phyloP scores from a whole-genome alignment of 1,284 basidiomycete species.

The Stygiomarasmius scandens region DNA sequence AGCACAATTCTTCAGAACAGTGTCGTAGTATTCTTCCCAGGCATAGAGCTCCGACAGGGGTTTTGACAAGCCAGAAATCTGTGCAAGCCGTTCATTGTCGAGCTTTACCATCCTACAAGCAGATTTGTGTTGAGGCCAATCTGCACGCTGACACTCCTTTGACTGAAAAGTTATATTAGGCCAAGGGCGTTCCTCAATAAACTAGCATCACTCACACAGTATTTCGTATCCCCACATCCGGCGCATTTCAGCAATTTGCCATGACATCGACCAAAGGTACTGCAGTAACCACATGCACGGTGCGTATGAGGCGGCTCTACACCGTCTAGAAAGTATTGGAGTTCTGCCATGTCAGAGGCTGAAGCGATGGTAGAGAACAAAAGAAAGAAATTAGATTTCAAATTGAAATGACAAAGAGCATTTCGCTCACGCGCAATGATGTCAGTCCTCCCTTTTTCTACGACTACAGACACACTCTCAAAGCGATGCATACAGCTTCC shows the following conservation, averaged over 20 bases:
- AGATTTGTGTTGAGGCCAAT: conserved; percentile 16
- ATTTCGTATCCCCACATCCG: conserved; percentile 2
- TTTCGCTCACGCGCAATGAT: too few relatives aligned
- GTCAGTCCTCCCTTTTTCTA: too few relatives aligned
- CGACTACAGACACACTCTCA: too few relatives aligned
- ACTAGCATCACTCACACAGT: conserved; percentile 14
- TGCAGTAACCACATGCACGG: conserved; percentile 7
- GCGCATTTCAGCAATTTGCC: conserved; percentile 4
- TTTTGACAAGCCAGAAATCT: conserved; percentile 3
- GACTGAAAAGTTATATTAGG: conserved; percentile 8
- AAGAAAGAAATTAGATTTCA: too few relatives aligned
- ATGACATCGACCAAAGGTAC: conserved; percentile 7
- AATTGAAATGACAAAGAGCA: too few relatives aligned
- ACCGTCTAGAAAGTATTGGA: background rate
- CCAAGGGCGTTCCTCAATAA: background rate
- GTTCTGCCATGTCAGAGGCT: too few relatives aligned
- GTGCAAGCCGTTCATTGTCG: background rate
- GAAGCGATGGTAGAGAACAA: too few relatives aligned
- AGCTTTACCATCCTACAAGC: conserved; percentile 3
- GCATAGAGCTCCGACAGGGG: conserved; percentile 5
- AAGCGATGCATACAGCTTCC: too few relatives aligned
- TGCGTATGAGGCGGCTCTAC: conserved; percentile 5
- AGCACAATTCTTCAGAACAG: conserved; percentile 16
- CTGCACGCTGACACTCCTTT: conserved; percentile 17
- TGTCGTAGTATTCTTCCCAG: conserved; percentile 18